These are phyloP conservation scores for Blumeria graminis DNA, from an alignment of 2,329 filamentous ascomycete genomes.

Conservation along the genomic window DNA sequence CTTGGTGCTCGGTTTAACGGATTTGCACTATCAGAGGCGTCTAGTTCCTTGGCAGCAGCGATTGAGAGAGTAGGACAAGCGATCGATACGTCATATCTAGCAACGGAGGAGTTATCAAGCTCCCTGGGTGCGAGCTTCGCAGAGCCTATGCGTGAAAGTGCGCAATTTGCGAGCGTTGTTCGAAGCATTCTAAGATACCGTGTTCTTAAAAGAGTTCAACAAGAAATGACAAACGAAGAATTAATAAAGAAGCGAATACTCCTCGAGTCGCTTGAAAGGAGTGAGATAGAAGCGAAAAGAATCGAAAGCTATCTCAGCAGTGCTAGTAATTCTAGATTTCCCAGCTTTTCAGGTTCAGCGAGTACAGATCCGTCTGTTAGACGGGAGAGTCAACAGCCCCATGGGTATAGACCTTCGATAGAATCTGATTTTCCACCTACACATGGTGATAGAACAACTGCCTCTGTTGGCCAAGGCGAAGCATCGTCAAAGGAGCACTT, in stretches of 20 bases:
- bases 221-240: slow-evolving; percentile 91
- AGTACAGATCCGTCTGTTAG: slow-evolving; percentile 24
- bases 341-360: slow-evolving; percentile 40
- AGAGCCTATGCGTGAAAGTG: slow-evolving; percentile 92
- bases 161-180: slow-evolving; percentile 90
- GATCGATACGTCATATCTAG: slow-evolving; percentile 86
- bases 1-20: slow-evolving; percentile 90
- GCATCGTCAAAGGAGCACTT: slow-evolving; percentile 26
- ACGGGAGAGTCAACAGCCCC: slow-evolving; percentile 26
- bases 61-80: slow-evolving; percentile 91
- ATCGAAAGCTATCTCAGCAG: slow-evolving; percentile 80
- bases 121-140: slow-evolving; percentile 84
- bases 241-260: slow-evolving; percentile 63
- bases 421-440: slow-evolving; percentile 92
- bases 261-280: slow-evolving; percentile 74
- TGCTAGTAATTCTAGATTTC: slow-evolving; percentile 35
- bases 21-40: slow-evolving; percentile 84
- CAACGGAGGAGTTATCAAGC: slow-evolving; percentile 71
- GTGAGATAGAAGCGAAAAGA: slow-evolving; percentile 74
- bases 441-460: slow-evolving; percentile 44
- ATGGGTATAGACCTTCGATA: slow-evolving; percentile 67
- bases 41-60: slow-evolving; percentile 65
- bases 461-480: slow-evolving; percentile 51
- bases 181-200: slow-evolving; percentile 71
- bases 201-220: slow-evolving; percentile 81